Percentiles rank a stretch among this genome's conserved stretches.
These are phyloP conservation scores for Xerocomellus dryophilus DNA, from an alignment of 768 basidiomycete species.

Conservation along the genomic window DNA sequence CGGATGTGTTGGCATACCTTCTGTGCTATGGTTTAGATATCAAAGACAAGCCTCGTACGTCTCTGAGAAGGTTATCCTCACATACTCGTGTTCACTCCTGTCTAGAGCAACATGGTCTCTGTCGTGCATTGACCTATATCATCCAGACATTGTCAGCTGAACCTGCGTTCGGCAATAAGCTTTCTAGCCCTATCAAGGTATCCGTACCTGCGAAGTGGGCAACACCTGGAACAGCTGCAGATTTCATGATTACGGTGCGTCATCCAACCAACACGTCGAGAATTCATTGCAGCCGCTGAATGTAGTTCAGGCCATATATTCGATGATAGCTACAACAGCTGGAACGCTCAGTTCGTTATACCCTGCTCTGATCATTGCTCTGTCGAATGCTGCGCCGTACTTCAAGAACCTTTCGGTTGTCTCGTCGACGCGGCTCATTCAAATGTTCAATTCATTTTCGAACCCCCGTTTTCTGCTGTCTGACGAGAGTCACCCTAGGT, in stretches of 20 bases:
- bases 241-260: slow-evolving; percentile 84
- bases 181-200: slow-evolving; percentile 61
- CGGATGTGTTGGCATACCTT: slow-evolving; percentile 75
- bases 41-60: slow-evolving; percentile 89
- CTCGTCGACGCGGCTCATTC: slow-evolving; percentile 78
- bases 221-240: slow-evolving; percentile 68
- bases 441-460: slow-evolving; percentile 89
- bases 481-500: slow-evolving; percentile 91
- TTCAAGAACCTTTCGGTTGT: slow-evolving; percentile 78
- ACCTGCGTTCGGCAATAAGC: slow-evolving; percentile 64
- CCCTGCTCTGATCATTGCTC: slow-evolving; percentile 85
- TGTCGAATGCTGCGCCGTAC: slow-evolving; percentile 87
- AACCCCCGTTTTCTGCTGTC: slow-evolving; percentile 85
- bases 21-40: slow-evolving; percentile 81
- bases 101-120: slow-evolving; percentile 86
- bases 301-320: slow-evolving; percentile 70
- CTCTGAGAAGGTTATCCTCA: not conserved
- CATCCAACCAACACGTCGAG: not conserved
- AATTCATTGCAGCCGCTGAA: slow-evolving; percentile 7
- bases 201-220: slow-evolving; percentile 77
- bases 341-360: slow-evolving; percentile 81
- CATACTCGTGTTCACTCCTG: slow-evolving; percentile 6
- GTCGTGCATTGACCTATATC: slow-evolving; percentile 86
- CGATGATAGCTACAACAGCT: slow-evolving; percentile 85
- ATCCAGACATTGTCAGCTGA: slow-evolving; percentile 90